A percentile compares a stretch with the other conserved stretches of the same genome.
phyloP scores from a whole-genome alignment of 345 rosid genomes.

The Balakata baccata region DNA sequence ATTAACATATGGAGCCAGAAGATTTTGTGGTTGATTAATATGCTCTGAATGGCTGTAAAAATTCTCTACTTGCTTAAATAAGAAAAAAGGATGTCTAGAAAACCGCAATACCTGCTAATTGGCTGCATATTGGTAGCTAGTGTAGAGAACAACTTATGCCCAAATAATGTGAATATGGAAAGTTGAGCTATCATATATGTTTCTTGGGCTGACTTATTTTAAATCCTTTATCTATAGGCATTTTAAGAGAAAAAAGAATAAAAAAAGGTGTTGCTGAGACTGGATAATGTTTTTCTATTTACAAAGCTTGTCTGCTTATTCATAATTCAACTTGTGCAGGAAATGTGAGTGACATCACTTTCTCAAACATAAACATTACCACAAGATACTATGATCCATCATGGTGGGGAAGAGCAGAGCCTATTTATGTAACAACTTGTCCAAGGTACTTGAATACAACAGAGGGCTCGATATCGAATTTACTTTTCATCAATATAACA shows the following conservation, averaged over 20 bases:
- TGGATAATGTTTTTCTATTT: not conserved
- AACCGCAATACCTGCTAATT: no score
- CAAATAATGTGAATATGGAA: no score
- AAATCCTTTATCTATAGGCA: no score
- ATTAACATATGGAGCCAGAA: no score
- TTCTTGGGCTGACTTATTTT: no score
- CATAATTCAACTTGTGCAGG: conserved; percentile 46
- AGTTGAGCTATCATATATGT: no score
- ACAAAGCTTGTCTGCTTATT: not conserved
- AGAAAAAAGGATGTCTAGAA: no score
- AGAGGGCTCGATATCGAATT: conserved; percentile 61
- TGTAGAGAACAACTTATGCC: no score
- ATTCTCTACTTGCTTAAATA: no score
- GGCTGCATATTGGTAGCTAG: no score
- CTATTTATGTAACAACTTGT: conserved; percentile 85
- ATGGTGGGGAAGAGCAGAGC: conserved; percentile 98
- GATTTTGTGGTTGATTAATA: not conserved
- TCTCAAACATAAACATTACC: conserved; percentile 77
- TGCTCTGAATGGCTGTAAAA: not conserved
- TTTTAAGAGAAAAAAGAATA: no score
- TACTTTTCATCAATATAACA: conserved; percentile 65
- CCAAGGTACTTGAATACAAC: conserved; percentile 42
- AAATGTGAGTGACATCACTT: conserved; percentile 67
- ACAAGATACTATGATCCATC: conserved; percentile 83
- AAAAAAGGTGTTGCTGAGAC: not conserved